phyloP scores from a whole-genome alignment of 108 stramenopile species.

The Nitzschia palea region DNA sequence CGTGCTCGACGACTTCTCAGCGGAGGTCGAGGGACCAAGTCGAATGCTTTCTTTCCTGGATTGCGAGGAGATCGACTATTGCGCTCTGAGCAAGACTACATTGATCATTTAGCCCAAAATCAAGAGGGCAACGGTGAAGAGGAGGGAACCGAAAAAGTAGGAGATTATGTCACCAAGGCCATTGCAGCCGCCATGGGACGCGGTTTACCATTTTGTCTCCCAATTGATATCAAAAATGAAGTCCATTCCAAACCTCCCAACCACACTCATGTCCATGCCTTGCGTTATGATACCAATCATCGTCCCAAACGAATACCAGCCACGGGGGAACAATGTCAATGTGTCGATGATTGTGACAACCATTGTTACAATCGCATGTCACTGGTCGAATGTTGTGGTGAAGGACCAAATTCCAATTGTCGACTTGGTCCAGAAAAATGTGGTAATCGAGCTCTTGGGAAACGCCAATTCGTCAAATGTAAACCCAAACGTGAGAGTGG shows the following conservation, averaged over 20 bases:
- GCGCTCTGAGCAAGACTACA: neutral
- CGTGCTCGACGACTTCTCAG: neutral
- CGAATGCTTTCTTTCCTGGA: conserved; percentile 33
- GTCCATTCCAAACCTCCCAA: conserved; percentile 71
- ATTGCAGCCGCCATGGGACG: neutral
- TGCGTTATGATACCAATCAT: conserved; percentile 52
- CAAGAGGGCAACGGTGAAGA: neutral
- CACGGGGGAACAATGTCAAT: conserved; percentile 58
- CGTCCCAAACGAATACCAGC: conserved; percentile 62
- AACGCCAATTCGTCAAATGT: conserved; percentile 59
- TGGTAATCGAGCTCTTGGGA: conserved; percentile 80
- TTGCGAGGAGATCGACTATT: conserved; percentile 25
- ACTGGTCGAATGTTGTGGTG: conserved; percentile 78
- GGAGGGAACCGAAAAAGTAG: neutral
- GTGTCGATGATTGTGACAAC: conserved; percentile 69
- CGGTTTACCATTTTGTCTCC: conserved; percentile 54
- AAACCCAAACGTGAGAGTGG: conserved; percentile 79
- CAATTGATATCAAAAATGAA: conserved; percentile 63
- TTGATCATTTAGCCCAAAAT: neutral
- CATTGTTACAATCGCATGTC: conserved; percentile 80
- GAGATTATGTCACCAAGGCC: neutral
- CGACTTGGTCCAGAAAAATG: conserved; percentile 63
- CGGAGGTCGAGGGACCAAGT: neutral
- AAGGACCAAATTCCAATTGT: conserved; percentile 72
- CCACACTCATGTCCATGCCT: conserved; percentile 61